Evolutionary conservation across 768 basidiomycete species (phyloP), one percentile per base, ranked within the genome.

Genomic region (Boletus pseudo-olivaceus): DNA sequence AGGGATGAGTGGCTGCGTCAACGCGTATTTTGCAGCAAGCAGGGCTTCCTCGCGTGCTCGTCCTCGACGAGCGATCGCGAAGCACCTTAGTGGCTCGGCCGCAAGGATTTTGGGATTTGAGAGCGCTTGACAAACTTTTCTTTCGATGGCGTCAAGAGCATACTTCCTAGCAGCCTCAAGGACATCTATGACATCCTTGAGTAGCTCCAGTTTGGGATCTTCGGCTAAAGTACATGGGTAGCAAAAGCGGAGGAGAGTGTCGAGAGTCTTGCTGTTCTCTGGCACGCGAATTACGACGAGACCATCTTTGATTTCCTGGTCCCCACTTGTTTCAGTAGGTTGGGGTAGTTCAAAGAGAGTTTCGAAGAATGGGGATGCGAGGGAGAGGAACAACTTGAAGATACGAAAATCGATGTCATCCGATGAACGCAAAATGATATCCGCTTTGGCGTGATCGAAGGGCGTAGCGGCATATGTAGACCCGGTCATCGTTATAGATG

Each of bases 291-390:
- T 51, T 39, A 70, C 61, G 39, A 49, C 35, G n/a, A 67, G 55
- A 15, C 51, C 56, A 20, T 67, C 60, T 34, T 45, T 60, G 11
- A 27, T 35, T 12, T 60, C 64, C 41, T 51, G 57, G 5, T 49
- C 54, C 5, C 38, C 43, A 17, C n/a, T 32, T 7, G 11, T 47
- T 41, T 56, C 26, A 14, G 46, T 15, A n/a, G 68, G 54, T 33
- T 73, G 67, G 3, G 69, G 67, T 8, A 70, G 49, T n/a, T 54
- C 37, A 44, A 75, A 70, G 49, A 76, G 62, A 20, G 59, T 54
- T 30, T 65, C 57, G 54, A 74, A 77, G 55, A 70, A 62, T 0
- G 70, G 62, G 11, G 74, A 75, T 0, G 72, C 62, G 17, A 72
- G 62, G 12, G 64, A 61, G 19, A 74, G 69, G 38, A 74, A 65